Base-by-base conservation (phyloP, 2,329 filamentous ascomycete genomes). In the Ceratocystis diversiconidia region DNA sequence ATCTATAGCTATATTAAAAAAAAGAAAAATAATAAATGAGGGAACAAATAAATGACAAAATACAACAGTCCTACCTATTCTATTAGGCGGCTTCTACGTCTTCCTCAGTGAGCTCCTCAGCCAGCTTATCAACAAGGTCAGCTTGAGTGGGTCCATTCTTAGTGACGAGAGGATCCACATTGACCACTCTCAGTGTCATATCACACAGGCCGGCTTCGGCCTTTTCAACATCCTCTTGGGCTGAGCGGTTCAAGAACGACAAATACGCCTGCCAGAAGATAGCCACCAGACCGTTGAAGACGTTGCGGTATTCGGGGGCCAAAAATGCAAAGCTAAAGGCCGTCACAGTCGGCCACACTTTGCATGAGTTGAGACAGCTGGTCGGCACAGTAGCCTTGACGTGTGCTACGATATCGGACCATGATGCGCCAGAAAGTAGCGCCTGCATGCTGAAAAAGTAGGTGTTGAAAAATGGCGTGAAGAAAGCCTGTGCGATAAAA, bases 201-300 rank as follows among this genome's bases (percentile, higher is more conserved):
- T 65, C 50, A 6, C 46, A 10, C 28, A 59, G 4, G 55, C 55
- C 55, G 5, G 55, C 62, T n/a, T 63, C 65, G n/a, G 32, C 55
- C 52, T 55, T 50, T 30, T 64, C 66, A 15, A 64, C 69, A 28
- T 69, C 77, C 61, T 78, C 77, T 73, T 90, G 89, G 1, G 89
- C 89, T 68, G 79, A 78, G 71, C 87, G 81, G 71, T 95, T 95
- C 71, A 95, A 75, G 74, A 85, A 88, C 70, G 86, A 89, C 70
- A 96, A 72, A 78, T 96, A 96, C 0, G 90, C 91, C 80, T 96
- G 92, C 92, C 92, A 96, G 0, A 88, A 89, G 63, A 96, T 87
- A 0, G 90, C 89, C 69, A 95, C 82, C 5, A 87, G 76, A 1
- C 89, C 90, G 0, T 87, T 84, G 70, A 96, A 94, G 17, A 95